Evolutionary conservation across 768 basidiomycete species (phyloP).

Genomic region (Hortiboletus campestris): DNA sequence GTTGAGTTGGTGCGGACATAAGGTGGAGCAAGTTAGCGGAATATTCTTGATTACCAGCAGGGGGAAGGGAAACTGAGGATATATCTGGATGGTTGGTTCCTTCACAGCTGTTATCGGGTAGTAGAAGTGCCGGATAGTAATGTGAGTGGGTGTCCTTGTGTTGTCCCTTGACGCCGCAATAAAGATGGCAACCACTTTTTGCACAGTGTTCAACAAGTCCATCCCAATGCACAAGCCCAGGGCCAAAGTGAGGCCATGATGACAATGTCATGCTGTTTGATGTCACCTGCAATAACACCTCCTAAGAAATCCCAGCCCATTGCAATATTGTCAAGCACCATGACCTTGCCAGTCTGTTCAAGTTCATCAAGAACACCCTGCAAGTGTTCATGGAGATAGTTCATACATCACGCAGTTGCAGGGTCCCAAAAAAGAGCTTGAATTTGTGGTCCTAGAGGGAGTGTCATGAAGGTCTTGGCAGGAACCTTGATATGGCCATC

Average conservation of each 20-base stretch:
- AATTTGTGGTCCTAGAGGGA: too few relatives aligned
- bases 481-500: too few relatives aligned
- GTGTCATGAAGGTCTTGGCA: too few relatives aligned
- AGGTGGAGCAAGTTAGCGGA: too few relatives aligned
- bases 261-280: neutral
- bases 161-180: neutral
- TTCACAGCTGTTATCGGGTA: fast-evolving
- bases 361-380: too few relatives aligned
- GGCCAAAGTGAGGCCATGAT: neutral
- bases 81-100: neutral
- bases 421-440: too few relatives aligned
- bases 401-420: too few relatives aligned
- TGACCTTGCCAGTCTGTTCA: too few relatives aligned
- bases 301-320: too few relatives aligned
- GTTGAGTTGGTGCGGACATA: too few relatives aligned
- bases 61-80: neutral
- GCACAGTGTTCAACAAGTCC: constrained; percentile 1
- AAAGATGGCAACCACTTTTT: neutral
- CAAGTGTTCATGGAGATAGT: too few relatives aligned
- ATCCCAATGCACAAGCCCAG: neutral
- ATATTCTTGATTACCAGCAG: neutral
- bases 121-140: neutral
- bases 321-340: too few relatives aligned
- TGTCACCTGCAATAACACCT: neutral
- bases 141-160: neutral